phyloP scores from a whole-genome alignment of 2,329 filamentous ascomycete species.

The Blastomyces emzantsi region DNA sequence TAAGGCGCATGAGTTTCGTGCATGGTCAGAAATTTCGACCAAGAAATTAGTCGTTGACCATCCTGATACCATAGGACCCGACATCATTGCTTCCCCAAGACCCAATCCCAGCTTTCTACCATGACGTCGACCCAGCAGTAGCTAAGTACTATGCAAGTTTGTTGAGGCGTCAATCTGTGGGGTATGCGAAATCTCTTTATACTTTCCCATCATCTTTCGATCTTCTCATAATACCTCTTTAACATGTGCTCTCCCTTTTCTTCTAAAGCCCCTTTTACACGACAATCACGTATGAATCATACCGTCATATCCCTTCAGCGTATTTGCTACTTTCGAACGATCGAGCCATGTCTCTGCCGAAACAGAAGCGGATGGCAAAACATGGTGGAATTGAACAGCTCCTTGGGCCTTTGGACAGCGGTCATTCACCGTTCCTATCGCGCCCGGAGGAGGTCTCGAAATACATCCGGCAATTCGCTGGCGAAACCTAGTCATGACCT shows the following conservation, averaged over 20 bases:
- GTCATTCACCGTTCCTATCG: slow-evolving; percentile 13
- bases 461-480: slow-evolving; percentile 8
- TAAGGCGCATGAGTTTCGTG: background rate
- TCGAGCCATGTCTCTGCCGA: background rate
- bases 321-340: slow-evolving; percentile 12
- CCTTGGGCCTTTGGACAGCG: slow-evolving; percentile 3
- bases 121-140: slow-evolving; percentile 10
- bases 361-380: slow-evolving; percentile 9
- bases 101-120: slow-evolving; percentile 9
- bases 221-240: background rate
- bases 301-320: slow-evolving; percentile 9
- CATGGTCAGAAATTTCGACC: background rate
- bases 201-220: background rate
- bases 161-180: slow-evolving; percentile 3
- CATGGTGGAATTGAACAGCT: slow-evolving; percentile 7
- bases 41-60: background rate
- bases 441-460: slow-evolving; percentile 8
- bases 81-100: slow-evolving; percentile 5
- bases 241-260: background rate
- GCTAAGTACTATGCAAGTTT: slow-evolving; percentile 7
- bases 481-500: background rate
- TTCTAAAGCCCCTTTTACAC: background rate
- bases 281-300: slow-evolving; percentile 10
- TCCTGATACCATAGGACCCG: slow-evolving; percentile 2
- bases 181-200: background rate